Evolutionary conservation across 257 asterid species (phyloP).

Genomic region (Anisodus tanguticus): DNA sequence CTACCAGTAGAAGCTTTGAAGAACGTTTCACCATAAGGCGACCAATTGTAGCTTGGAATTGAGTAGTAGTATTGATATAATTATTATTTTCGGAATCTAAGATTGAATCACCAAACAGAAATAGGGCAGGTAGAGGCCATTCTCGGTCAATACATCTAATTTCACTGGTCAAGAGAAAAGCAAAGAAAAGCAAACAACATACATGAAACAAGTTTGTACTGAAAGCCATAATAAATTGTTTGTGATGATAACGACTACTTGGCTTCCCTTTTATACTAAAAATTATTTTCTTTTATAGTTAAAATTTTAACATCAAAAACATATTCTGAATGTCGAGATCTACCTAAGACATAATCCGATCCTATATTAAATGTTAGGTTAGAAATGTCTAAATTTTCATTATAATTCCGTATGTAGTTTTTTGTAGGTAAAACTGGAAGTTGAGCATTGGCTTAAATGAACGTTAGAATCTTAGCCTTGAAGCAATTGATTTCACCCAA

Average conservation of each 20-base stretch:
- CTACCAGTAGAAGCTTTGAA: background rate
- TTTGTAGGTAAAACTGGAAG: too few species aligned
- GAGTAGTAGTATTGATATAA: background rate
- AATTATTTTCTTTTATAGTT: background rate
- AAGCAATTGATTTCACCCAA: too few species aligned
- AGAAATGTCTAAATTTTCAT: background rate
- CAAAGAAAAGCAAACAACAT: background rate
- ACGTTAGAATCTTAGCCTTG: too few species aligned
- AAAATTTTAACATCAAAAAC: background rate
- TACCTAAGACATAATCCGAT: background rate
- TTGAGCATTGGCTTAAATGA: too few species aligned
- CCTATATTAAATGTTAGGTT: background rate
- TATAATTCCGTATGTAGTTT: too few species aligned
- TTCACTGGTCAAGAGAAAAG: background rate
- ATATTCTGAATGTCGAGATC: background rate
- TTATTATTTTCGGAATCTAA: background rate
- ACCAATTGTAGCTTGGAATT: background rate
- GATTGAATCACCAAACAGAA: constrained; percentile 21
- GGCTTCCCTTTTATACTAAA: background rate
- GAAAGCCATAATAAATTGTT: background rate
- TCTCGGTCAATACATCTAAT: background rate
- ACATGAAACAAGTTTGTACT: background rate
- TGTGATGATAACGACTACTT: background rate
- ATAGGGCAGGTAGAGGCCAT: background rate
- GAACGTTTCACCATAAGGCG: background rate